Conservation (phyloP, 2,329 filamentous ascomycete genomes). For the Calonectria ilicicola region DNA sequence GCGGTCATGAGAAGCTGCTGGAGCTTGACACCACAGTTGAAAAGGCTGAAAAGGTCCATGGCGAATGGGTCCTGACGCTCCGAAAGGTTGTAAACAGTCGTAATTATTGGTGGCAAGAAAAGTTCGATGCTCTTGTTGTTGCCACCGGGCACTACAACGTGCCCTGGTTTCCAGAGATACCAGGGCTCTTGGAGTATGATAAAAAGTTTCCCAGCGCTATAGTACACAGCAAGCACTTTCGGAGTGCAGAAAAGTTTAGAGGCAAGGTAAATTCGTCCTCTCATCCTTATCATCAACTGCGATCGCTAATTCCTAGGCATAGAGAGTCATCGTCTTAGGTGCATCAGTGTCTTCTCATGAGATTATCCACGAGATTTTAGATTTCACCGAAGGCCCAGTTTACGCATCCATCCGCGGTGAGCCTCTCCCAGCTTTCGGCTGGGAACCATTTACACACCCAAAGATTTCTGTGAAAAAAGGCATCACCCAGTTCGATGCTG, state of each 20-base stretch:
- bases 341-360: slow-evolving; percentile 70
- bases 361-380: slow-evolving; percentile 62
- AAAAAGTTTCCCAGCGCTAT: slow-evolving; percentile 51
- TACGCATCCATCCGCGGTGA: slow-evolving; percentile 17
- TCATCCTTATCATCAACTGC: background rate
- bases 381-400: background rate
- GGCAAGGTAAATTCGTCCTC: slow-evolving; percentile 24
- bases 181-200: slow-evolving; percentile 54
- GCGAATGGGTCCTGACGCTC: slow-evolving; percentile 62
- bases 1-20: slow-evolving; percentile 23
- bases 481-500: slow-evolving; percentile 18
- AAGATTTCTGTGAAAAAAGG: slow-evolving; percentile 22
- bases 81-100: slow-evolving; percentile 53
- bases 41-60: slow-evolving; percentile 57
- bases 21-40: slow-evolving; percentile 69
- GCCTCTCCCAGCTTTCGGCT: slow-evolving; percentile 11
- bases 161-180: slow-evolving; percentile 54
- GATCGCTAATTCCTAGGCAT: background rate
- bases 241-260: slow-evolving; percentile 41
- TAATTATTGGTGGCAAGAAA: slow-evolving; percentile 55
- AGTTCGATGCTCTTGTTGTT: slow-evolving; percentile 55
- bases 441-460: slow-evolving; percentile 18
- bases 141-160: slow-evolving; percentile 56
- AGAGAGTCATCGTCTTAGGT: slow-evolving; percentile 68
- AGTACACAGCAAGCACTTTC: slow-evolving; percentile 55